Evolutionary conservation across 2,329 filamentous ascomycete species (phyloP).

Genomic region (Apiospora marii): DNA sequence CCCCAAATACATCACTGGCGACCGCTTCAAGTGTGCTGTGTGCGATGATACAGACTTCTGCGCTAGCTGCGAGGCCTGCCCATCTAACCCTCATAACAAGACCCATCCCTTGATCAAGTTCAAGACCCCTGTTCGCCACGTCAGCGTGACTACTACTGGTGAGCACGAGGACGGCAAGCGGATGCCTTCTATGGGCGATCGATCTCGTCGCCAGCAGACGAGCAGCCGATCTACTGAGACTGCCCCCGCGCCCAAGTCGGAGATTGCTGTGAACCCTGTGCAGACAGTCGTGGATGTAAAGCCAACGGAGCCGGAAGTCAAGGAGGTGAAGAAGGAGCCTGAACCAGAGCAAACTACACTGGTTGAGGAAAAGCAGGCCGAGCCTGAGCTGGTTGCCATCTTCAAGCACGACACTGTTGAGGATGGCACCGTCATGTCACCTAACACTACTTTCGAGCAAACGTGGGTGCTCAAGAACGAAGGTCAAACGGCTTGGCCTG

Average conservation of each 20-base stretch:
- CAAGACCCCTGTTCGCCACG: conserved; percentile 88
- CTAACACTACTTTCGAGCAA: conserved; percentile 82
- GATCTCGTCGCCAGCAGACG: conserved; percentile 40
- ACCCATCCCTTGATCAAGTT: conserved; percentile 98
- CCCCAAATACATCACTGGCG: conserved; percentile 80
- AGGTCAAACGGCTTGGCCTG: conserved; percentile 81
- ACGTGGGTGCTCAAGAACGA: conserved; percentile 92
- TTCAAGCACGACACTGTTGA: conserved; percentile 81
- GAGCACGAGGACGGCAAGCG: conserved; percentile 74
- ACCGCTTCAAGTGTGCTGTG: conserved; percentile 96
- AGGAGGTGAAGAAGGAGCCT: conserved; percentile 36
- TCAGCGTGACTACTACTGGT: conserved; percentile 84
- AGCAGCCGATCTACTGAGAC: conserved; percentile 62
- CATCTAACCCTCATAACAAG: conserved; percentile 85
- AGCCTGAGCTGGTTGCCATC: conserved; percentile 54
- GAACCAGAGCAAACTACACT: conserved; percentile 29
- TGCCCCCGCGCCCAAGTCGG: conserved; percentile 56
- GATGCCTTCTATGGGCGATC: conserved; percentile 78
- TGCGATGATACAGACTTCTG: conserved; percentile 97
- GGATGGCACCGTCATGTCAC: conserved; percentile 77
- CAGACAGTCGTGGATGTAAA: conserved; percentile 78
- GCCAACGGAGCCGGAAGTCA: conserved; percentile 59
- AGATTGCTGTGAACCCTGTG: conserved; percentile 58
- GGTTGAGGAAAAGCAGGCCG: conserved; percentile 36
- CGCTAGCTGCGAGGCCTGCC: conserved; percentile 88